phyloP scores from a whole-genome alignment of 331 rosid genomes.

The Pyracantha coccinea region DNA sequence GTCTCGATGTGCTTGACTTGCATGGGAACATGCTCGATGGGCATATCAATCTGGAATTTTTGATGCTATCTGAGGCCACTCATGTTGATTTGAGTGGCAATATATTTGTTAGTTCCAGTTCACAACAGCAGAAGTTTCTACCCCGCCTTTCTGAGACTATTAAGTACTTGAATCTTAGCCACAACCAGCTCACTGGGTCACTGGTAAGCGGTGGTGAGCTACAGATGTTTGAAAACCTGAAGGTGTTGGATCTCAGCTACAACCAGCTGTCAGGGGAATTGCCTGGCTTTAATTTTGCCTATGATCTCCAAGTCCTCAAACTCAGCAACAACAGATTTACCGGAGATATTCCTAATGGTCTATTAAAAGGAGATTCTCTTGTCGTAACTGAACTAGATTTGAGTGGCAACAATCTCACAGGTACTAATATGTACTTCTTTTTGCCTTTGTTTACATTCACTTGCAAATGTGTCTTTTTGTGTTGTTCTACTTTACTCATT shows the following conservation, averaged over 20 bases:
- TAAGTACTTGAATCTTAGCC: conserved; percentile 76
- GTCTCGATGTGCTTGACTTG: conserved; percentile 71
- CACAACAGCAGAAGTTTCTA: conserved; percentile 49
- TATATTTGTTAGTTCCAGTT: conserved; percentile 52
- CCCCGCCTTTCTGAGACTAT: conserved; percentile 64
- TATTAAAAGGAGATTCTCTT: conserved; percentile 82
- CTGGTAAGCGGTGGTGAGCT: conserved; percentile 59
- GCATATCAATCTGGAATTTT: conserved; percentile 47
- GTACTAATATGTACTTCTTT: conserved; percentile 27
- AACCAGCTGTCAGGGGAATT: conserved; percentile 85
- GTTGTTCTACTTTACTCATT: neutral
- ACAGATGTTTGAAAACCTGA: conserved; percentile 61
- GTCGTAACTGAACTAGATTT: conserved; percentile 79
- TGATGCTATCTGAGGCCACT: conserved; percentile 44
- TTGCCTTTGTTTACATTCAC: conserved; percentile 4
- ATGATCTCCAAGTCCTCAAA: conserved; percentile 83
- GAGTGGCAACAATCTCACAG: conserved; percentile 96
- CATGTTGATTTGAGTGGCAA: conserved; percentile 83
- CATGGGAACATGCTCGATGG: conserved; percentile 84
- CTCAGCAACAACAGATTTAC: conserved; percentile 86
- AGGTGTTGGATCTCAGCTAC: conserved; percentile 87
- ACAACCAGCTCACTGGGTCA: conserved; percentile 72
- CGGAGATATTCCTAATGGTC: conserved; percentile 67
- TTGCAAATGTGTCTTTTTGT: conserved; percentile 1
- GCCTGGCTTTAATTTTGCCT: conserved; percentile 89